These are phyloP conservation scores for Botrytis cinerea DNA, from an alignment of 2,329 filamentous ascomycete species.

Conservation along the genomic window DNA sequence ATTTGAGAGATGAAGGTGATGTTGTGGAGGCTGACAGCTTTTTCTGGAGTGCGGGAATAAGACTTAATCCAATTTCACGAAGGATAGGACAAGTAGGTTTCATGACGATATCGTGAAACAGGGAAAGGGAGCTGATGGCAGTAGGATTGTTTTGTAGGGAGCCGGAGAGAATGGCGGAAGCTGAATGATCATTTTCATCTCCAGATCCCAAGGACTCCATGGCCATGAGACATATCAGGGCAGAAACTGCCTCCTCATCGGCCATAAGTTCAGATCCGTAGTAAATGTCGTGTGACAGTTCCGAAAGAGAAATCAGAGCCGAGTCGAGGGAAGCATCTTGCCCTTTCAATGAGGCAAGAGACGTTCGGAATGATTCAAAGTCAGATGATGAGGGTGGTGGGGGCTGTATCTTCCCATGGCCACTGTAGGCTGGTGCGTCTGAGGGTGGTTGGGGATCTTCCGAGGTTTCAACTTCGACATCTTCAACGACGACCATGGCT, in stretches of 20 bases:
- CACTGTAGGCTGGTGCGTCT: conserved; percentile 58
- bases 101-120: conserved; percentile 47
- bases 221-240: conserved; percentile 58
- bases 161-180: conserved; percentile 58
- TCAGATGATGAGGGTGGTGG: conserved; percentile 47
- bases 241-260: conserved; percentile 53
- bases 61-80: conserved; percentile 25
- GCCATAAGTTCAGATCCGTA: conserved; percentile 65
- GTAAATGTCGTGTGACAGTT: conserved; percentile 68
- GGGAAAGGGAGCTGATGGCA: conserved; percentile 55
- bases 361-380: conserved; percentile 48
- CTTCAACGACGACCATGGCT: conserved; percentile 41
- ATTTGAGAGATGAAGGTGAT: conserved; percentile 40
- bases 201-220: conserved; percentile 32
- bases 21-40: conserved; percentile 32
- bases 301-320: conserved; percentile 57
- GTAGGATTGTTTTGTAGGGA: conserved; percentile 66
- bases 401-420: conserved; percentile 58
- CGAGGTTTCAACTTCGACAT: conserved; percentile 42
- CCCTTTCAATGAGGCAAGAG: conserved; percentile 53
- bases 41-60: conserved; percentile 36
- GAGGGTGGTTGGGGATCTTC: conserved; percentile 45
- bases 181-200: conserved; percentile 43
- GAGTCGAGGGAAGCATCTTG: conserved; percentile 39
- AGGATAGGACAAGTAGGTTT: conserved; percentile 34